Evolutionary conservation across 352 stramenopile species (phyloP).

Genomic region (Globisporangium middletonii): DNA sequence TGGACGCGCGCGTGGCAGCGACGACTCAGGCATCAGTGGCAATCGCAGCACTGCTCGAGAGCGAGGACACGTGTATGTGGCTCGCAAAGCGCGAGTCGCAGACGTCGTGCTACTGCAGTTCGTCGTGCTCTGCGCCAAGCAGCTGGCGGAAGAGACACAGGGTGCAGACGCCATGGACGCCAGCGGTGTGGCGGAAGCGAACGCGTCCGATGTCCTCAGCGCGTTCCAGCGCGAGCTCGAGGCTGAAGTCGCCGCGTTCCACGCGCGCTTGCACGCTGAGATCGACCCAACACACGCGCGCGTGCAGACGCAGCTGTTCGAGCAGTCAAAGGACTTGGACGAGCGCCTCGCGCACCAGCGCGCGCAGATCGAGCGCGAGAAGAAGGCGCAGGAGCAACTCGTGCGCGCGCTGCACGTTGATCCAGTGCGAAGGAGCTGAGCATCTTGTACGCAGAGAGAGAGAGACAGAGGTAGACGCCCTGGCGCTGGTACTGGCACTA

Average conservation of each 20-base stretch:
- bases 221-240: slow-evolving; percentile 20
- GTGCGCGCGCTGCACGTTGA: slow-evolving; percentile 9
- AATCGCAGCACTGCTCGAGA: too few relatives aligned
- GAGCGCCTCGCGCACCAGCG: slow-evolving; percentile 19
- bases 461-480: too few relatives aligned
- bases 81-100: slow-evolving; percentile 14
- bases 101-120: slow-evolving; percentile 28
- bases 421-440: not conserved
- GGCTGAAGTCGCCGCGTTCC: slow-evolving; percentile 26
- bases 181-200: not conserved
- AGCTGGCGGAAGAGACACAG: not conserved
- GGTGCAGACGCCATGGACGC: not conserved
- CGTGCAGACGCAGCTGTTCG: slow-evolving; percentile 16
- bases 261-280: slow-evolving; percentile 26
- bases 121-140: slow-evolving; percentile 28
- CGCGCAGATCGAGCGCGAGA: slow-evolving; percentile 24
- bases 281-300: slow-evolving; percentile 28
- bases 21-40: not conserved
- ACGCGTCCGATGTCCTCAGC: not conserved
- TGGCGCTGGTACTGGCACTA: too few relatives aligned
- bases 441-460: too few relatives aligned
- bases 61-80: slow-evolving; percentile 28
- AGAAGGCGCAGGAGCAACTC: slow-evolving; percentile 26
- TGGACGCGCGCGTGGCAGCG: not conserved
- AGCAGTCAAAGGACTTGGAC: slow-evolving; percentile 19